Evolutionary conservation across 331 rosid genomes (phyloP), one percentile per base, ranked within the genome.

Genomic region (Malus hybrid): DNA sequence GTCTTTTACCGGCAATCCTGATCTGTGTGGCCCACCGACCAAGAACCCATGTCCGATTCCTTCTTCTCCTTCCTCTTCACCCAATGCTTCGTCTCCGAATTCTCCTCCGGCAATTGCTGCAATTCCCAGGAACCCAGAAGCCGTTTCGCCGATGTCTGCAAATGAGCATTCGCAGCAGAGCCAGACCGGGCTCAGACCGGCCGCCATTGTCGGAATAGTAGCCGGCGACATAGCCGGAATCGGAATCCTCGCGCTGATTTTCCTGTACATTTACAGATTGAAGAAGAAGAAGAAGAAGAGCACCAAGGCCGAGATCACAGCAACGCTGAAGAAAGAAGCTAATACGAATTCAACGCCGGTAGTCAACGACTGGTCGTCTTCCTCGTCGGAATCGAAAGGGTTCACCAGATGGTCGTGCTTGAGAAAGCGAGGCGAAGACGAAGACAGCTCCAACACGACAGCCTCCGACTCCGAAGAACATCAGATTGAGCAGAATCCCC

Each of bases 91-190:
- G 1, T 65, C 80, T 42, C 88, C 96, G 1, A 82, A 81, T 5
- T 92, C 90, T 27, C 97, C 94, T 27, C 96, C 99, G 2, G 97
- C 99, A 4, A 81, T 94, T 9, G 99, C 99, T 1, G 99, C 93
- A 3, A 88, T 94, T 39, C 99, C 99, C 8, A 84, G 77, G 69
- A 67, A 62, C 10, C 19, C 62, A 1, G 77, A 28, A n/a, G 11
- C 63, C 3, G 24, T 5, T 9, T 52, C 87, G 13, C 78, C 90
- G 31, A 72, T 68, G 1, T 80, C 92, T 10, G 28, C 22, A 59
- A 20, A 62, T 4, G 77, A 57, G 24, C 20, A 83, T 22, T 24
- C 77, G 3, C n/a, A 56, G 28, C 55, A 81, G 14, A 78, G 72
- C 16, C 80, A 73, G 59, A 62, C 75, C 16, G 88, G 89, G 46